Base-by-base conservation (phyloP, 352 stramenopile species). In the Phytophthora nicotianae region DNA sequence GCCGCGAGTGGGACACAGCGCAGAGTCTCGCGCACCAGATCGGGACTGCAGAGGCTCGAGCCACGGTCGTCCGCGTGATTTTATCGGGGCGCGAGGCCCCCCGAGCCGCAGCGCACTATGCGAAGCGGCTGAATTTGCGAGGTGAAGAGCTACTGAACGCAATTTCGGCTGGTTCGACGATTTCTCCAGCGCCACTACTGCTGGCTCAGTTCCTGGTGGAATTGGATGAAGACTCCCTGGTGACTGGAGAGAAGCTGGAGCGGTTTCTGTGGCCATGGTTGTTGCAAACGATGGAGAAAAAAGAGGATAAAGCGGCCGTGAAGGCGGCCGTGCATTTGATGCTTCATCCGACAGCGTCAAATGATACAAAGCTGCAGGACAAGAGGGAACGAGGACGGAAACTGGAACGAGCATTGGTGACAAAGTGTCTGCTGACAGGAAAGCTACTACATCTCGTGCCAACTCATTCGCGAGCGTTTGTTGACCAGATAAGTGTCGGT, bases 181-280 rank as follows among this genome's bases (percentile, higher is more conserved):
- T 60, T 56, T 88, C 33, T 24, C 61, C 6, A 37, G 46, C 8
- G 14, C 45, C 45, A 27, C 55, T 92, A 19, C 46, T 65, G 0
- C 48, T 75, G 19, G 83, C 83, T 45, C 81, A 81, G 50, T 90
- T 92, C 48, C 56, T 92, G 8, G 65, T 74, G 20, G 81, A 92
- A 29, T 43, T 88, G 37, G 68, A 72, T 11, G 60, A 72, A 19
- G 13, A 55, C 1, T 42, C 68, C 29, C 53, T 92, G 20, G 35
- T 65, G 21, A 79, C 75, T 1, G 42, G n/a, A 5, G 55, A 65
- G 37, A 71, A 75, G n/a, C 50, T 90, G 52, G 29, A 73, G 11
- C 52, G 37, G 14, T 88, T 90, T 49, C 13, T 92, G 16, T 83
- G 84, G 69, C 77, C 79, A 9, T 92, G 83, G 83, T 50, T 91